Evolutionary conservation across 768 basidiomycete genomes (phyloP), one percentile per base, ranked within the genome.

Genomic region (Ramaria rubella): DNA sequence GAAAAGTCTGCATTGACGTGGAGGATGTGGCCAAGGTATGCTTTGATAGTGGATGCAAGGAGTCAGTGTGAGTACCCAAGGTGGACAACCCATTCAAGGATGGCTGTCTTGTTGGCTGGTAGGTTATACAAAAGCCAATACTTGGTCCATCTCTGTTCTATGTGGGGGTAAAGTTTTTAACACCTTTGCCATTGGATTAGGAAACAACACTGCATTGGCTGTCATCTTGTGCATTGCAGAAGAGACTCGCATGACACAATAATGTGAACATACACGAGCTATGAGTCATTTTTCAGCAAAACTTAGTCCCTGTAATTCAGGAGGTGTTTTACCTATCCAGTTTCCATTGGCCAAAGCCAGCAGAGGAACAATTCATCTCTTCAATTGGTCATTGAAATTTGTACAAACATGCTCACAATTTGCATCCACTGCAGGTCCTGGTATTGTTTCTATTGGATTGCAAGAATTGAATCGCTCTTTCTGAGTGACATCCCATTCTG

Each of bases 81-180:
- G n/a, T n/a, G n/a, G n/a, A n/a, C n/a, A n/a, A n/a, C n/a, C n/a
- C n/a, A n/a, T n/a, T n/a, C n/a, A n/a, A n/a, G n/a, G n/a, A n/a
- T n/a, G n/a, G n/a, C n/a, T n/a, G n/a, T n/a, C n/a, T n/a, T n/a
- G n/a, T n/a, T n/a, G n/a, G n/a, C n/a, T n/a, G n/a, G n/a, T n/a
- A n/a, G n/a, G n/a, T n/a, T 30, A 73, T 0, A 75, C 21, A 42
- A 73, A 60, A 1, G 69, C 70, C 1, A 73, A 54, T 0, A 70
- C 61, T 3, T 72, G 65, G 50, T 69, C 64, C 9, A 76, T n/a
- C 3, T 75, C 72, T 59, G 69, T 73, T n/a, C n/a, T n/a, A n/a
- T n/a, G n/a, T n/a, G n/a, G n/a, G n/a, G n/a, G n/a, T n/a, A n/a
- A n/a, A n/a, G 14, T 65, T 61, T 1, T 73, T 63, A 0, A 63